Percentiles rank a stretch among this genome's conserved stretches.
These are phyloP conservation scores for Tuber melanosporum DNA, from an alignment of 495 filamentous ascomycete species.

Conservation along the genomic window DNA sequence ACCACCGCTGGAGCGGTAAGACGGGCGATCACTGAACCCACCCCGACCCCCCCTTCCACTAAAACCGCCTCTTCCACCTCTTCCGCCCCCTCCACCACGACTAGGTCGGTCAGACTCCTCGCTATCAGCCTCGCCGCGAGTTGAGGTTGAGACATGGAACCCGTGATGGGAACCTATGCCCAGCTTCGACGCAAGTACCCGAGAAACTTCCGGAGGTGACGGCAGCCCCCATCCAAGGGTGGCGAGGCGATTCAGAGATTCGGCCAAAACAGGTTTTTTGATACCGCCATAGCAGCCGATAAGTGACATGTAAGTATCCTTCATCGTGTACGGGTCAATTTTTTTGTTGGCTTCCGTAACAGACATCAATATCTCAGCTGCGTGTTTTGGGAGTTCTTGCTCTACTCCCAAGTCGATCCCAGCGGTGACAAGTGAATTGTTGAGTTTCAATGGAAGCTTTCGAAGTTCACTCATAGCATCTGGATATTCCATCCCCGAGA, in stretches of 20 bases:
- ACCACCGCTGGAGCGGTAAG: not conserved
- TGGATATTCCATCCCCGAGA: conserved; percentile 55
- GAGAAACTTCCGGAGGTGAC: conserved; percentile 51
- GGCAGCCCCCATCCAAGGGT: conserved; percentile 57
- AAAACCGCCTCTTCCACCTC: not conserved
- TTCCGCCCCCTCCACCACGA: not conserved
- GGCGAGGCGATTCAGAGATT: conserved; percentile 58
- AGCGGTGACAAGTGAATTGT: conserved; percentile 52
- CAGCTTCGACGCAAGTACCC: conserved; percentile 47
- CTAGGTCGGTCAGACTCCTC: not conserved
- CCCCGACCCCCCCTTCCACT: not conserved
- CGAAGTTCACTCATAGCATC: conserved; percentile 50
- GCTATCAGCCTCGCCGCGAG: not conserved
- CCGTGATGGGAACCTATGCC: conserved; percentile 47
- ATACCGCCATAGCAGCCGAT: conserved; percentile 44
- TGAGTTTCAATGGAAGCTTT: conserved; percentile 60
- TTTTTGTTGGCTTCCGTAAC: conserved; percentile 43
- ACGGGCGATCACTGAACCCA: not conserved
- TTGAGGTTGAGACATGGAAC: conserved; percentile 43
- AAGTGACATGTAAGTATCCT: conserved; percentile 53
- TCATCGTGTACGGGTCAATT: conserved; percentile 42
- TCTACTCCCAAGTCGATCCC: conserved; percentile 50
- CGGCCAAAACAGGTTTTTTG: conserved; percentile 45
- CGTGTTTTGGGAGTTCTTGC: conserved; percentile 42
- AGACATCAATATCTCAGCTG: conserved; percentile 44